These are phyloP conservation scores for Torulaspora gathmanii DNA, from an alignment of 805 yeast genomes.

Conservation along the genomic window DNA sequence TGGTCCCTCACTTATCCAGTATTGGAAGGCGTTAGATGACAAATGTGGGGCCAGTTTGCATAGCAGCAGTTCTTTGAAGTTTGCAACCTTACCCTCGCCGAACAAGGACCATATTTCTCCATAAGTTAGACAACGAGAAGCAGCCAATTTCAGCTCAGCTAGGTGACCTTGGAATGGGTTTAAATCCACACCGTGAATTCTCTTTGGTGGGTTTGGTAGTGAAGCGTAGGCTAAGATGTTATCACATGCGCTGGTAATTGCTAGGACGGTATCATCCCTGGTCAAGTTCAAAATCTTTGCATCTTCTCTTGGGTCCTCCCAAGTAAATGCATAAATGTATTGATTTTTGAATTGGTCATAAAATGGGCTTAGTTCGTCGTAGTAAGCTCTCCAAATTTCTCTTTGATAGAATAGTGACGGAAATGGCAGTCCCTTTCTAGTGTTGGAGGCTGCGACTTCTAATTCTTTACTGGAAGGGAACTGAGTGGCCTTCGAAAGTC, in stretches of 20 bases:
- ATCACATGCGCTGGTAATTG: slow-evolving; percentile 85
- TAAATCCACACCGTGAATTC: slow-evolving; percentile 80
- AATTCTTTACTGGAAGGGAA: slow-evolving; percentile 54
- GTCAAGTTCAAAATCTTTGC: slow-evolving; percentile 56
- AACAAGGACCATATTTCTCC: slow-evolving; percentile 69
- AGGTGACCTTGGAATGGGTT: slow-evolving; percentile 81
- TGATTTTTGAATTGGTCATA: slow-evolving; percentile 71
- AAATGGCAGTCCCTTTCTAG: slow-evolving; percentile 62
- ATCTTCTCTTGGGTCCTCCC: slow-evolving; percentile 90
- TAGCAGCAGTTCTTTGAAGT: slow-evolving; percentile 49
- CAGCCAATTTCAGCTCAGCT: slow-evolving; percentile 72
- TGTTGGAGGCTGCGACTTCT: slow-evolving; percentile 65
- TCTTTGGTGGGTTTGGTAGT: slow-evolving; percentile 64
- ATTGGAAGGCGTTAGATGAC: slow-evolving; percentile 77
- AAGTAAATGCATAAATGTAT: slow-evolving; percentile 81
- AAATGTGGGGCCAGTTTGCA: slow-evolving; percentile 59
- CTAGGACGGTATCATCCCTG: slow-evolving; percentile 66
- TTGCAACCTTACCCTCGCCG: slow-evolving; percentile 64
- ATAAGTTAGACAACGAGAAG: slow-evolving; percentile 51
- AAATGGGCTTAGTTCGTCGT: slow-evolving; percentile 63
- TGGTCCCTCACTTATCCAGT: slow-evolving; percentile 64
- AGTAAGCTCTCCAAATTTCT: slow-evolving; percentile 75
- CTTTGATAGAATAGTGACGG: slow-evolving; percentile 77
- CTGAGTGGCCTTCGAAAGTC: slow-evolving; percentile 5
- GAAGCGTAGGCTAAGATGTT: slow-evolving; percentile 70